These are phyloP conservation scores for Eutypa lata DNA, from an alignment of 2,329 filamentous ascomycete genomes.

Conservation along the genomic window DNA sequence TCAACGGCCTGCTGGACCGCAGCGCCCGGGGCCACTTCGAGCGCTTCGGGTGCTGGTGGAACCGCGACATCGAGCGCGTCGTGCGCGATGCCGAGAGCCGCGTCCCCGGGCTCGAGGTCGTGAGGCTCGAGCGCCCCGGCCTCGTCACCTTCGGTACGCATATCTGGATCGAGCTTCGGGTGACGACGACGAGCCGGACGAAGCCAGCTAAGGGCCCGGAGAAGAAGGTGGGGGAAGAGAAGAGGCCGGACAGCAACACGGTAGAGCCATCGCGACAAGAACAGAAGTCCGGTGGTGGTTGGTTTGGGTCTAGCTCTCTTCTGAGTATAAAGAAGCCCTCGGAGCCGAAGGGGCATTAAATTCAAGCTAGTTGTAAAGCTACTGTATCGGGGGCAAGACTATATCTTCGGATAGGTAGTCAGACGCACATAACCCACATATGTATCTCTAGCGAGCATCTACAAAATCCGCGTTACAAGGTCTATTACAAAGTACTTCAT, in stretches of 20 bases:
- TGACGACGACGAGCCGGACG: constrained; percentile 24
- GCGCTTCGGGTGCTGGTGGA: constrained; percentile 67
- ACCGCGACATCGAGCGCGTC: constrained; percentile 57
- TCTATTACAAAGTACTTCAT: no score
- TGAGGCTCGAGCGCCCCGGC: constrained; percentile 50
- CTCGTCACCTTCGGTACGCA: constrained; percentile 55
- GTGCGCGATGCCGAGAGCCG: constrained; percentile 45
- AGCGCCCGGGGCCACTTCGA: constrained; percentile 54
- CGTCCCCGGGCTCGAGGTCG: constrained; percentile 54
- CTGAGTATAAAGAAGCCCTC: not conserved
- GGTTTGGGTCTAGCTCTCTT: not conserved
- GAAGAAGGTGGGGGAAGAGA: not conserved
- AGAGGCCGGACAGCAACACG: not conserved
- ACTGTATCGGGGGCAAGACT: not conserved
- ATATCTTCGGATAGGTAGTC: no score
- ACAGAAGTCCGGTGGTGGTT: not conserved
- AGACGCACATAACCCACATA: no score
- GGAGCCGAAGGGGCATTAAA: not conserved
- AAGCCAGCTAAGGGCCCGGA: no score
- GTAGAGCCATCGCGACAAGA: not conserved
- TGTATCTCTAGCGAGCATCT: no score
- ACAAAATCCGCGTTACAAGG: no score
- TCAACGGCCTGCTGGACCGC: constrained; percentile 56
- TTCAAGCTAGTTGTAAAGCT: not conserved
- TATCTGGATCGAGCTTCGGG: constrained; percentile 54